Conservation (phyloP, 139 green algal species). For the Haematococcus sp. region DNA sequence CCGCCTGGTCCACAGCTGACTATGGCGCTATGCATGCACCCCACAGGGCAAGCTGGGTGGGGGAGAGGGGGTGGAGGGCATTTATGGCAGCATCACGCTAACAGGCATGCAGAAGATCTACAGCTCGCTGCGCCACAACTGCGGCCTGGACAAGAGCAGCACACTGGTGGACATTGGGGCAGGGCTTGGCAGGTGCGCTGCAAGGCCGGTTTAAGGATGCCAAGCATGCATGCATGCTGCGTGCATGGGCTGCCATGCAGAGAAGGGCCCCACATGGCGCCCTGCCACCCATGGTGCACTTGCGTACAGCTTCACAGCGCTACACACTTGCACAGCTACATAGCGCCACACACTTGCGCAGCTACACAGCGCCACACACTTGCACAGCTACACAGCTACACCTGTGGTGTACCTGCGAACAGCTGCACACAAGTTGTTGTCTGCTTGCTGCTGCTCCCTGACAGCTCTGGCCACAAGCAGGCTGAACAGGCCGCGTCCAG, state of each 20-base stretch:
- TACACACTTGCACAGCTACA: too few relatives aligned
- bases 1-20: too few relatives aligned
- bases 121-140: conserved; percentile 57
- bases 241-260: neutral
- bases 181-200: conserved; percentile 72
- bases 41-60: conserved; percentile 83
- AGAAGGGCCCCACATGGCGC: too few relatives aligned
- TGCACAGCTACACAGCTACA: neutral
- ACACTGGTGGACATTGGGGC: conserved; percentile 84
- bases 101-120: conserved; percentile 76
- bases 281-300: too few relatives aligned
- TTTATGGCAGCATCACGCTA: conserved; percentile 86
- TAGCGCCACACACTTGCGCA: too few relatives aligned
- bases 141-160: conserved; percentile 56
- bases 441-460: too few relatives aligned
- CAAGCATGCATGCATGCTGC: neutral
- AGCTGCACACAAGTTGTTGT: too few relatives aligned
- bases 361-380: neutral
- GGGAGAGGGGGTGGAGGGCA: conserved; percentile 87
- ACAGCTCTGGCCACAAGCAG: too few relatives aligned
- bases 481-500: too few relatives aligned
- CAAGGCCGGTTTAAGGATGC: neutral
- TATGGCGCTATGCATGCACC: too few relatives aligned
- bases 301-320: too few relatives aligned
- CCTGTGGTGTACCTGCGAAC: too few relatives aligned